A percentile compares a stretch with the other conserved stretches of the same genome.
Evolutionary conservation across 176 grass and related monocot species (phyloP).

Genomic region (Alloteropsis semialata): DNA sequence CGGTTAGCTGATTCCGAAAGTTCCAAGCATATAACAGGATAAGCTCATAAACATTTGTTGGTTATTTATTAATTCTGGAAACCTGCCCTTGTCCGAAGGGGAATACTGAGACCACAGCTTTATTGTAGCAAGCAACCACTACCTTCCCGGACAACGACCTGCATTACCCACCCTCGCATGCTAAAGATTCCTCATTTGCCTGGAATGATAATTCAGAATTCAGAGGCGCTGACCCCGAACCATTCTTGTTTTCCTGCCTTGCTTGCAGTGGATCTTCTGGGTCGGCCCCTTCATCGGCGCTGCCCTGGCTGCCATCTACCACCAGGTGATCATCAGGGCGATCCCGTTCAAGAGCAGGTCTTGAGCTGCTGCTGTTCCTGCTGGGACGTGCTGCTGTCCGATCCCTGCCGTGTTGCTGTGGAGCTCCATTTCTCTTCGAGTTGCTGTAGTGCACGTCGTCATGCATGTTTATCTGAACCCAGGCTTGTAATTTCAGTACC

Average conservation of each 20-base stretch:
- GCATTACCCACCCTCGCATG: neutral
- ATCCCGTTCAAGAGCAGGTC: slow-evolving; percentile 94
- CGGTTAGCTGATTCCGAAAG: neutral
- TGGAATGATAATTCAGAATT: neutral
- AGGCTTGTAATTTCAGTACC: slow-evolving; percentile 45
- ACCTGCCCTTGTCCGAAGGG: slow-evolving; percentile 14
- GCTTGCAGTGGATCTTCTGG: slow-evolving; percentile 93
- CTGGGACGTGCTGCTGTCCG: neutral
- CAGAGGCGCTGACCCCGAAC: neutral
- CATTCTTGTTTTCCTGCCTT: neutral
- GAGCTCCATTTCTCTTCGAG: slow-evolving; percentile 32
- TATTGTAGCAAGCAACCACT: slow-evolving; percentile 13
- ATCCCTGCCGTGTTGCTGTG: slow-evolving; percentile 20
- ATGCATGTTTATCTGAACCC: slow-evolving; percentile 23
- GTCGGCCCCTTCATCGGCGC: slow-evolving; percentile 92
- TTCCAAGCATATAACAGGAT: neutral
- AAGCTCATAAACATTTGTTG: neutral
- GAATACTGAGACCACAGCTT: slow-evolving; percentile 17
- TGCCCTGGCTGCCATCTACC: slow-evolving; percentile 86
- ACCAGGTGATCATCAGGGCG: slow-evolving; percentile 96
- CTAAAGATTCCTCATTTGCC: slow-evolving; percentile 24
- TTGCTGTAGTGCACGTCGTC: slow-evolving; percentile 6
- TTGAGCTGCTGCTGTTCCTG: slow-evolving; percentile 34
- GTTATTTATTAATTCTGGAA: slow-evolving; percentile 19
- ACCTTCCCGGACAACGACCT: slow-evolving; percentile 17